These are phyloP conservation scores for Malassezia obtusa DNA, from an alignment of 1,284 basidiomycete genomes.

Conservation along the genomic window DNA sequence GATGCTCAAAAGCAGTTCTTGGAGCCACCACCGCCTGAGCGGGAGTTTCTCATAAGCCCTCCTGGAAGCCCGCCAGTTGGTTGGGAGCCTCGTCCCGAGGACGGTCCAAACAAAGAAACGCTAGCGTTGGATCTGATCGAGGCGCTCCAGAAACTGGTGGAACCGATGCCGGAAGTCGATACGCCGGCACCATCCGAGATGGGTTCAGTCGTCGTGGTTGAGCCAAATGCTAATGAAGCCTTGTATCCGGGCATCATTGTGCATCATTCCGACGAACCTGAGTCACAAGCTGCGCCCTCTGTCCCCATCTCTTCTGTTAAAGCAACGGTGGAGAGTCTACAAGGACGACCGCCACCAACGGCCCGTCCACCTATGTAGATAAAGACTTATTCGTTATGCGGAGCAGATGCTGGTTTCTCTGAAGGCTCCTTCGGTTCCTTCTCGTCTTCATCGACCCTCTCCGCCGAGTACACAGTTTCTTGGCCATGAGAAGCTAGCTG, in stretches of 20 bases:
- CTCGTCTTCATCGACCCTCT: neutral
- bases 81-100: constrained; percentile 85
- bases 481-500: constrained; percentile 25
- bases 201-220: neutral
- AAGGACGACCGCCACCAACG: neutral
- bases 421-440: neutral
- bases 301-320: neutral
- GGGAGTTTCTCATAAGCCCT: constrained; percentile 84
- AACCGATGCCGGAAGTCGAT: neutral
- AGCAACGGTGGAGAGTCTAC: constrained; percentile 6
- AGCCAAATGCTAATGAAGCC: neutral
- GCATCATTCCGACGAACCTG: neutral
- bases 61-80: constrained; percentile 96
- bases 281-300: neutral
- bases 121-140: constrained; percentile 78
- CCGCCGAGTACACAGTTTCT: neutral
- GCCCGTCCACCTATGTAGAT: constrained; percentile 6
- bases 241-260: neutral
- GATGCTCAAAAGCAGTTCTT: neutral
- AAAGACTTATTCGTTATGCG: neutral
- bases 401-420: too few relatives aligned
- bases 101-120: constrained; percentile 75
- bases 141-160: constrained; percentile 30
- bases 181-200: neutral
- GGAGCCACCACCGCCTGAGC: constrained; percentile 12